Evolutionary conservation across 2,329 filamentous ascomycete genomes (phyloP).

Genomic region (Nothomitra cinnamomea): DNA sequence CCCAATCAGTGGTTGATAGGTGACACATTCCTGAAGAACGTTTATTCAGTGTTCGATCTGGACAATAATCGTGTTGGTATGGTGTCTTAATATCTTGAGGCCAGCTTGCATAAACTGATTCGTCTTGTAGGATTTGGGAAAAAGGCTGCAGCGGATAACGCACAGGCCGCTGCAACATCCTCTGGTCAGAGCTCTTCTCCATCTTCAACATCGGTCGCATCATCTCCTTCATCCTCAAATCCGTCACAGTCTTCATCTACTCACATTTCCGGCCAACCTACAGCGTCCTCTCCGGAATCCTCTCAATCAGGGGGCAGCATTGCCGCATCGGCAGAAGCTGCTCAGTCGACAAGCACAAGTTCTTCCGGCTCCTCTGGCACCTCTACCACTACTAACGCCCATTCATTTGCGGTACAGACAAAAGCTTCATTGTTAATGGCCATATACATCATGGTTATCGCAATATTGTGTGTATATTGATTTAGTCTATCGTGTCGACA

Average conservation of each 20-base stretch:
- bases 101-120: background rate
- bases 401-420: background rate
- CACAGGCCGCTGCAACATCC: background rate
- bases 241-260: constrained; percentile 8
- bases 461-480: background rate
- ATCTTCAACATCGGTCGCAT: constrained; percentile 7
- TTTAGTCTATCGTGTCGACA: background rate
- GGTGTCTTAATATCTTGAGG: constrained; percentile 12
- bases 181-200: constrained; percentile 5
- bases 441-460: background rate
- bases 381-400: background rate
- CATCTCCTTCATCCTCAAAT: constrained; percentile 13
- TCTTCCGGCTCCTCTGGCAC: background rate
- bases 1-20: constrained; percentile 59
- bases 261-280: background rate
- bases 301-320: background rate
- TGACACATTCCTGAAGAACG: constrained; percentile 76
- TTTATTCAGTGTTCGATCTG: constrained; percentile 71
- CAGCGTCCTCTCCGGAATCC: background rate
- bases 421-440: background rate
- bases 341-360: background rate
- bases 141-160: background rate
- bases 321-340: background rate
- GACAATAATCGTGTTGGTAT: constrained; percentile 48
- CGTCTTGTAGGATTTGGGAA: constrained; percentile 4